Evolutionary conservation across 2,329 filamentous ascomycete genomes (phyloP), one percentile per base, ranked within the genome.

Genomic region (Colletotrichum australisinense): DNA sequence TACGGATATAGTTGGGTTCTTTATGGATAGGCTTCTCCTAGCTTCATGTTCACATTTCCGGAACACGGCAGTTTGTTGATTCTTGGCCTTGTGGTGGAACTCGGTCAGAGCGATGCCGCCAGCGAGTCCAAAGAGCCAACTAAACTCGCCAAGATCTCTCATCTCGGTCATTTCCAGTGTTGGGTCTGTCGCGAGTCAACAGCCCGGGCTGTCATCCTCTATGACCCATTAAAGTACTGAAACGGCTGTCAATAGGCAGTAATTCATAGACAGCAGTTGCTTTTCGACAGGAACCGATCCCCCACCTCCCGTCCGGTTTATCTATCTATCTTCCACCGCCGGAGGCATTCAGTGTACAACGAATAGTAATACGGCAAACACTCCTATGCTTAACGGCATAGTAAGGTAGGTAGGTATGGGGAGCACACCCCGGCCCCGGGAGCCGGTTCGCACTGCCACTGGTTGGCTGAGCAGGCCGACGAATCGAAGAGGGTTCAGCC

Each of bases 111-210:
- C 26, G 28, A 63, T 53, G 24, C 42, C 42, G 16, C 19, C 42
- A 42, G 5, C 14, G 6, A 42, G 38, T 49, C 42, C 42, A 19
- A 16, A 42, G 38, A 1, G 16, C 19, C 19, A 46, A 49, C 19
- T 19, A 11, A 49, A 22, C 42, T 22, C 42, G 67, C 56, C 46
- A 59, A 62, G 60, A 52, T 70, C 58, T 65, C 58, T 69, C 64
- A 69, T 72, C 65, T 69, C 69, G 65, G 69, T 69, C 69, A 60
- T 65, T 22, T 70, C 55, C 66, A 65, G 55, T 24, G 6, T 22
- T 56, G 58, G 60, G 11, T 16, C 14, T 32, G 24, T 32, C 22
- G 55, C 56, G 66, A 73, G 60, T 70, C 70, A 70, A 60, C 46
- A 56, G 59, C 66, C 55, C 16, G 26, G 70, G 42, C 24, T 35